phyloP scores from a whole-genome alignment of 1,284 basidiomycete genomes.

The Marasmius oreades region DNA sequence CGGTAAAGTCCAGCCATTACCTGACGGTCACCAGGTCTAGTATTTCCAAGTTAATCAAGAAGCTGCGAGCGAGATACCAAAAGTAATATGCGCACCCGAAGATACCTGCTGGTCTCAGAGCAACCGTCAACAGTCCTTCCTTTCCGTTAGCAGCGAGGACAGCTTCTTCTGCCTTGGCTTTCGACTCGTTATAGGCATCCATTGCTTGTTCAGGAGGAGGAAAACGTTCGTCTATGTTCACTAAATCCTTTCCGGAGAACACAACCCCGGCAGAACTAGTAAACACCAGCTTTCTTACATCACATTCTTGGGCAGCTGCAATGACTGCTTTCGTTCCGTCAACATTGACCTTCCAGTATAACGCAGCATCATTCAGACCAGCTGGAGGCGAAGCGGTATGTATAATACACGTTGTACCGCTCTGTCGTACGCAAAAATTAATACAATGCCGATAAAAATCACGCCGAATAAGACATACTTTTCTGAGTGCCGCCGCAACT shows the following conservation, averaged over 20 bases:
- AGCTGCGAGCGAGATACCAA: slow-evolving; percentile 5
- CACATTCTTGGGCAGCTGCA: slow-evolving; percentile 68
- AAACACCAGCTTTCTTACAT: slow-evolving; percentile 88
- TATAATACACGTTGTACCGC: slow-evolving; percentile 83
- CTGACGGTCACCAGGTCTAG: slow-evolving; percentile 89
- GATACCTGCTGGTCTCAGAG: slow-evolving; percentile 92
- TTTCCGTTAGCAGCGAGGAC: slow-evolving; percentile 86
- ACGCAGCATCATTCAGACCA: slow-evolving; percentile 62
- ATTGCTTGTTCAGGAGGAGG: slow-evolving; percentile 73
- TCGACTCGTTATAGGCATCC: slow-evolving; percentile 97
- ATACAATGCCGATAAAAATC: slow-evolving; percentile 10
- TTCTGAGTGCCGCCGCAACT: slow-evolving; percentile 68
- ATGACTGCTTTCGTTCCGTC: slow-evolving; percentile 88
- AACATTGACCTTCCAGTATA: slow-evolving; percentile 95
- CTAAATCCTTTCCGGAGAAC: slow-evolving; percentile 81
- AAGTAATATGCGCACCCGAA: slow-evolving; percentile 68
- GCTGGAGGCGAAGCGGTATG: slow-evolving; percentile 94
- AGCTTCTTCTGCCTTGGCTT: slow-evolving; percentile 85
- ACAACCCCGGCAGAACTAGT: slow-evolving; percentile 94
- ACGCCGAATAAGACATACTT: slow-evolving; percentile 51
- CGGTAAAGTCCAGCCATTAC: slow-evolving; percentile 78
- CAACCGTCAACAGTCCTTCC: slow-evolving; percentile 82
- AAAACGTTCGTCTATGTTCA: slow-evolving; percentile 89
- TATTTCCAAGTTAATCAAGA: not conserved
- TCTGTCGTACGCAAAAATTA: slow-evolving; percentile 37